Evolutionary conservation across 2,329 filamentous ascomycete genomes (phyloP).

Genomic region (Chrysosporium queenslandicum): DNA sequence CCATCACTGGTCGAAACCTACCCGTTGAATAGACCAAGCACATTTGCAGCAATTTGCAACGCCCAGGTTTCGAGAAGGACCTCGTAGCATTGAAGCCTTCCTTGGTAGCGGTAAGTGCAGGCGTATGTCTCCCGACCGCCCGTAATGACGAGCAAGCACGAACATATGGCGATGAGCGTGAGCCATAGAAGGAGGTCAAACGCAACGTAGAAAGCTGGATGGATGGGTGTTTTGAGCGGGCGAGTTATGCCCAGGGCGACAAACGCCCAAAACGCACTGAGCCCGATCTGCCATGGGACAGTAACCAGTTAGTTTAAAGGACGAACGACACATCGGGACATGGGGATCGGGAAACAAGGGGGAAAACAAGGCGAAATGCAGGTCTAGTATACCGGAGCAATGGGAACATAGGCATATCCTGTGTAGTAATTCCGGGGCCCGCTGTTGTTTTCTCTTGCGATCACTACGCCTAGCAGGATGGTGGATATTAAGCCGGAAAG

Average conservation of each 20-base stretch:
- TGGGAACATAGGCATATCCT: background rate
- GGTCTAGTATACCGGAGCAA: background rate
- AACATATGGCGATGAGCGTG: background rate
- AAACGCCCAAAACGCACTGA: constrained; percentile 7
- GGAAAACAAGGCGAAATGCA: background rate
- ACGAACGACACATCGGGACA: too few species aligned
- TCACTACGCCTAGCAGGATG: background rate
- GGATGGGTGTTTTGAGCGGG: background rate
- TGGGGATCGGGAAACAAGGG: too few species aligned
- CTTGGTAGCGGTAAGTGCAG: background rate
- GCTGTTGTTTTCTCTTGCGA: background rate
- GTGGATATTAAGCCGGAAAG: background rate
- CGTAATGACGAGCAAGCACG: background rate
- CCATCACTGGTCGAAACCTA: constrained; percentile 6
- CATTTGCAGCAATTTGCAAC: background rate
- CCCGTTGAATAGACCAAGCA: constrained; percentile 4
- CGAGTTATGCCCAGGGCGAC: background rate
- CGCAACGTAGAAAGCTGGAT: constrained; percentile 11
- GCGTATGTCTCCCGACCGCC: background rate
- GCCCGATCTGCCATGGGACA: background rate
- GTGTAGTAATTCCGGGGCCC: background rate
- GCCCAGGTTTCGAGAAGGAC: background rate
- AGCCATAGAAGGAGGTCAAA: constrained; percentile 12
- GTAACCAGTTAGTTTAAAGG: background rate
- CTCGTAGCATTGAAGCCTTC: background rate